Percentiles rank a stretch among this genome's conserved stretches.
Conservation (phyloP, 2,329 filamentous ascomycete genomes). For the Aspergillus felis region DNA sequence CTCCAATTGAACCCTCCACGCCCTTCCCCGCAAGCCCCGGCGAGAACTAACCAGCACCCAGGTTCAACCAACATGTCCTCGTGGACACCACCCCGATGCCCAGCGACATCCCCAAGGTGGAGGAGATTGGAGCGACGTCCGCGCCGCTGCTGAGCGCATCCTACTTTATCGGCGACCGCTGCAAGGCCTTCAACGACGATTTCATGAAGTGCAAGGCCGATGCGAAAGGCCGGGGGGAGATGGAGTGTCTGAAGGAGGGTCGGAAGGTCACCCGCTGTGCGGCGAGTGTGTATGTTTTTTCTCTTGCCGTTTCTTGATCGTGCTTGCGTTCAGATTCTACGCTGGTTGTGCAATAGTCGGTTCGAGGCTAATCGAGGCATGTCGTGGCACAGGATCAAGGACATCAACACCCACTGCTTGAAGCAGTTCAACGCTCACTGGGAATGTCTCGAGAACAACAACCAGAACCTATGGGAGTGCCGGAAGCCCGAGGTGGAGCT, state of each 20-base stretch:
- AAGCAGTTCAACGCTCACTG: conserved; percentile 89
- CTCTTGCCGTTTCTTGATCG: background rate
- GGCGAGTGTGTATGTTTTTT: conserved; percentile 79
- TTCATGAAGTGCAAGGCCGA: conserved; percentile 99
- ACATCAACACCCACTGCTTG: conserved; percentile 93
- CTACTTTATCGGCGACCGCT: conserved; percentile 96
- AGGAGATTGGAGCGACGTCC: conserved; percentile 89
- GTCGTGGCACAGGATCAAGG: conserved; percentile 64
- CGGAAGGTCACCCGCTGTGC: conserved; percentile 95
- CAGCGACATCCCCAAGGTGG: conserved; percentile 83
- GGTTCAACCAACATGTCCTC: conserved; percentile 91
- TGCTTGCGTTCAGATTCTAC: background rate
- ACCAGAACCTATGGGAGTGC: conserved; percentile 97
- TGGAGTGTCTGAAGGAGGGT: conserved; percentile 94
- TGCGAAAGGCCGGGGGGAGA: conserved; percentile 82
- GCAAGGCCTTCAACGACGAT: conserved; percentile 95
- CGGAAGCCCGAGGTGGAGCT: conserved; percentile 80
- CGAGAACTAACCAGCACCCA: conserved; percentile 40
- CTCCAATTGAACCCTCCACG: conserved; percentile 16
- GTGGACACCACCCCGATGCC: conserved; percentile 96
- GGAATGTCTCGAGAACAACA: conserved; percentile 94
- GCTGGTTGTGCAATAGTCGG: background rate
- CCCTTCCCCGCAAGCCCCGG: conserved; percentile 7
- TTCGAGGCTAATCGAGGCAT: background rate
- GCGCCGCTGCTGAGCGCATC: conserved; percentile 87